Evolutionary conservation across 2,329 filamentous ascomycete species (phyloP).

Genomic region (Dothiorella sarmentorum): DNA sequence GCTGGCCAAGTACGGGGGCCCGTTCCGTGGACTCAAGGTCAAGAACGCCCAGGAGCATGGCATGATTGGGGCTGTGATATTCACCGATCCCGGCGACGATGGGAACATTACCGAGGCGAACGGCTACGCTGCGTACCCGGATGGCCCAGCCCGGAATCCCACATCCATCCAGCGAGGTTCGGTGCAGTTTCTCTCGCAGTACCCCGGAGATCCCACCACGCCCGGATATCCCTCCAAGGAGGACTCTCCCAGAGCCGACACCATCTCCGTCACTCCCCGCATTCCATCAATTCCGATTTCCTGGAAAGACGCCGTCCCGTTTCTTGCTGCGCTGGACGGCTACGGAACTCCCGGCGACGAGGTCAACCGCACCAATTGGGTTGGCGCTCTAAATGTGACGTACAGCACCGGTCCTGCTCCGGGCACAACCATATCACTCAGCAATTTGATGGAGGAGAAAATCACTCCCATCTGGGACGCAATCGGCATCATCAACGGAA

Average conservation of each 20-base stretch:
- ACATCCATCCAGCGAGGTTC: conserved; percentile 46
- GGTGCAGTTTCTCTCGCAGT: conserved; percentile 59
- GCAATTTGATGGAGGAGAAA: conserved; percentile 76
- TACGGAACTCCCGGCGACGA: conserved; percentile 60
- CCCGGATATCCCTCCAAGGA: conserved; percentile 77
- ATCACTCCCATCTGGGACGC: conserved; percentile 79
- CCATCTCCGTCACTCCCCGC: conserved; percentile 61
- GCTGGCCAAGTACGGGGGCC: conserved; percentile 45
- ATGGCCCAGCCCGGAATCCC: conserved; percentile 45
- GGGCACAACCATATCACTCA: conserved; percentile 45
- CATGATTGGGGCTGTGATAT: conserved; percentile 46
- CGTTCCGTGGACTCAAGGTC: conserved; percentile 47
- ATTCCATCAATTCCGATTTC: conserved; percentile 89
- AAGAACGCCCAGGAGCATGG: conserved; percentile 46
- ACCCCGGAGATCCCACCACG: conserved; percentile 43
- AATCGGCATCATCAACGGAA: conserved; percentile 66
- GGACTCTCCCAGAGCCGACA: conserved; percentile 67
- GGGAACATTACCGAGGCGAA: conserved; percentile 48
- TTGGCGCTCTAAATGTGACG: conserved; percentile 34
- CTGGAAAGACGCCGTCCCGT: conserved; percentile 73
- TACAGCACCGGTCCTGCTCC: conserved; percentile 46
- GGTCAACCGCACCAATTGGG: conserved; percentile 40
- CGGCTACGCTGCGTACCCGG: conserved; percentile 42
- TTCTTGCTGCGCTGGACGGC: conserved; percentile 78
- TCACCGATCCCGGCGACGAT: conserved; percentile 46